A percentile compares a stretch with the other conserved stretches of the same genome.
Conservation (phyloP, 306 rosid genomes). For the Carpinus fangiana region DNA sequence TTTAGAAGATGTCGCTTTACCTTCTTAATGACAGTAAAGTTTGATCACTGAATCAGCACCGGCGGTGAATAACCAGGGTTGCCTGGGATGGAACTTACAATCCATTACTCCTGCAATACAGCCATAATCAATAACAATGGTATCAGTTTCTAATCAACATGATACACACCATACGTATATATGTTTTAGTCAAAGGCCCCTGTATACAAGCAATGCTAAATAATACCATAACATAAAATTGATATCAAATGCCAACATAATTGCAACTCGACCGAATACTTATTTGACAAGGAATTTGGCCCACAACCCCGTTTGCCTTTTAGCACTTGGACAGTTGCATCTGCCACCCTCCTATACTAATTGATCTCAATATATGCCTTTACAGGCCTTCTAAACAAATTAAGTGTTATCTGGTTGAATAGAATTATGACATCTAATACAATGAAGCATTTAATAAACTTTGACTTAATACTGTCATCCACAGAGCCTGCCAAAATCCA, state of each 20-base stretch:
- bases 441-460: not conserved
- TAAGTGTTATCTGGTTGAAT: not conserved
- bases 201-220: not conserved
- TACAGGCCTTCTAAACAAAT: not conserved
- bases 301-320: not conserved
- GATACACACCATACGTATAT: not conserved
- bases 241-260: too few relatives aligned
- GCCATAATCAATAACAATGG: conserved; percentile 15
- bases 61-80: conserved; percentile 90
- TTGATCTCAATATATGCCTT: too few relatives aligned
- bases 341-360: not conserved
- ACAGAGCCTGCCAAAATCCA: not conserved
- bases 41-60: conserved; percentile 82
- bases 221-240: not conserved
- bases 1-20: conserved; percentile 16
- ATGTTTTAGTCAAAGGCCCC: not conserved
- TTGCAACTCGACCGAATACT: too few relatives aligned
- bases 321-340: not conserved
- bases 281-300: not conserved
- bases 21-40: conserved; percentile 66
- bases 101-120: conserved; percentile 79
- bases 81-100: conserved; percentile 93
- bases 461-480: not conserved
- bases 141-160: not conserved
- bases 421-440: not conserved